Evolutionary conservation across 2,329 filamentous ascomycete genomes (phyloP).

Genomic region (Magnaporthiopsis poae): DNA sequence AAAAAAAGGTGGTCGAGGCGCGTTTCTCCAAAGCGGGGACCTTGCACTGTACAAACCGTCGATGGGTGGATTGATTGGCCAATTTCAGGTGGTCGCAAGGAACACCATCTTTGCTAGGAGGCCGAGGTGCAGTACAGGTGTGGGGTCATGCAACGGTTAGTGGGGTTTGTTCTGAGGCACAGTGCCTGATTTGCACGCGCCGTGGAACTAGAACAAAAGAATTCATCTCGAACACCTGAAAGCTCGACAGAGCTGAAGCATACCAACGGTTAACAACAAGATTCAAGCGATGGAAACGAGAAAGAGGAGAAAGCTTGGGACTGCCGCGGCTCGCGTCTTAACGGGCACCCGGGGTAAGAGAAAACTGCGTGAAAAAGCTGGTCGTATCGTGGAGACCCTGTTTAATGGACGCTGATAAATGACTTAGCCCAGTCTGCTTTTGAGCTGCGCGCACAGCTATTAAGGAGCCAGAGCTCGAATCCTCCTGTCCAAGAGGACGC

Average conservation of each 20-base stretch:
- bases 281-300: conserved; percentile 15
- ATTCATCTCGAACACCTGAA: neutral
- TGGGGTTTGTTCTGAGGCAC: neutral
- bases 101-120: neutral
- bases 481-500: conserved; percentile 13
- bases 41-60: neutral
- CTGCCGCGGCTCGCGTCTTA: conserved; percentile 9
- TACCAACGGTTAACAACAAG: neutral
- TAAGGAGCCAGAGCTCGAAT: conserved; percentile 7
- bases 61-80: neutral
- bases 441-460: conserved; percentile 31
- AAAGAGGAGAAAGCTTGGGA: conserved; percentile 32
- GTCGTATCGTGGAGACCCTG: neutral
- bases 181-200: neutral
- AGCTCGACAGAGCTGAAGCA: neutral
- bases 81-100: neutral
- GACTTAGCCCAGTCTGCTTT: conserved; percentile 27
- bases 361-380: neutral
- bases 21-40: neutral
- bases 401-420: neutral
- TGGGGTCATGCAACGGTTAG: neutral
- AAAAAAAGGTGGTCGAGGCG: neutral
- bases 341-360: conserved; percentile 26
- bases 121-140: neutral
- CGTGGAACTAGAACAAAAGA: neutral